These are phyloP conservation scores for Corniculantispora saksenae DNA, from an alignment of 2,329 filamentous ascomycete genomes.

Conservation along the genomic window DNA sequence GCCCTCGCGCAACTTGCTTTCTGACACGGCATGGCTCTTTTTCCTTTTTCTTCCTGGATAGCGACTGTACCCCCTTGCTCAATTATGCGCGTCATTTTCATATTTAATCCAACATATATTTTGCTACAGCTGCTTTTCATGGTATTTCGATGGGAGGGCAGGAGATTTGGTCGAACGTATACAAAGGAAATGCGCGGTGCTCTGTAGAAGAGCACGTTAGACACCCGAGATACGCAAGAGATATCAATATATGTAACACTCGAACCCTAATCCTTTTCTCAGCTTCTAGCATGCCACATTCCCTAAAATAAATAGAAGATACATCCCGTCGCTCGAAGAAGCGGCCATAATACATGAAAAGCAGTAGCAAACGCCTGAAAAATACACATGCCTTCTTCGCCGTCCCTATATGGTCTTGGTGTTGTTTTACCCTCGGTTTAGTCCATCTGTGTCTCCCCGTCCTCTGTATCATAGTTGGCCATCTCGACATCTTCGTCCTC, in stretches of 20 bases:
- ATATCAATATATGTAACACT: constrained; percentile 4
- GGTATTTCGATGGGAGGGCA: neutral
- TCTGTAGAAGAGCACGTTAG: neutral
- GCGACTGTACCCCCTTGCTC: neutral
- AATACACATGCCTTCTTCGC: constrained; percentile 30
- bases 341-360: neutral
- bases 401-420: constrained; percentile 28
- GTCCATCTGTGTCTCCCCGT: constrained; percentile 38
- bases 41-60: constrained; percentile 15
- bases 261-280: neutral
- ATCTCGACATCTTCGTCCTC: constrained; percentile 54
- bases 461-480: constrained; percentile 47
- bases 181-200: neutral
- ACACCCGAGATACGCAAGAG: constrained; percentile 1
- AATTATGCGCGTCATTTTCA: neutral
- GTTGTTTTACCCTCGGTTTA: neutral
- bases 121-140: neutral
- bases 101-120: neutral
- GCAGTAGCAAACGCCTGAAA: constrained; percentile 19
- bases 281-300: neutral
- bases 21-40: neutral
- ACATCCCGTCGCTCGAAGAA: neutral
- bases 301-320: neutral
- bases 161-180: neutral
- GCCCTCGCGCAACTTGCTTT: constrained; percentile 1